These are phyloP conservation scores for Colletotrichum sp. DNA, from an alignment of 2,329 filamentous ascomycete species.

Conservation along the genomic window DNA sequence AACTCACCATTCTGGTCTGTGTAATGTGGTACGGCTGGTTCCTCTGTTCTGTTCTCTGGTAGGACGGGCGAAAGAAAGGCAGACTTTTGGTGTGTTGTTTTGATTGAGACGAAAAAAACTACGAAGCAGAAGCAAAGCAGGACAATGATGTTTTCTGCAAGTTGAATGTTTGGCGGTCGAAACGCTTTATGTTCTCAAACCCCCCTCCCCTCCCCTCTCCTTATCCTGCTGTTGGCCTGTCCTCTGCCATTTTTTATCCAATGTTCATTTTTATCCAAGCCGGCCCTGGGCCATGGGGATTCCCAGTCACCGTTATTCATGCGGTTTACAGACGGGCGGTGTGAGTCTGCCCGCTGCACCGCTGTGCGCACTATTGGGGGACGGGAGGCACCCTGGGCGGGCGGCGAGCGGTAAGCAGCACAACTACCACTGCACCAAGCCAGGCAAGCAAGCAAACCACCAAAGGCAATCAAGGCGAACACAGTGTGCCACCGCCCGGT, in stretches of 20 bases:
- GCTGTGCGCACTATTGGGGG: background rate
- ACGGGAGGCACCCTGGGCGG: background rate
- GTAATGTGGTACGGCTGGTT: background rate
- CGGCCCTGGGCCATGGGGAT: conserved; percentile 11
- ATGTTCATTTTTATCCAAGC: conserved; percentile 2
- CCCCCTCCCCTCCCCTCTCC: background rate
- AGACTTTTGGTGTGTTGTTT: background rate
- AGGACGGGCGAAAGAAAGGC: background rate
- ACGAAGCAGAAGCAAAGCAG: background rate
- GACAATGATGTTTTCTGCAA: conserved; percentile 11
- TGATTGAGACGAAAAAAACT: background rate
- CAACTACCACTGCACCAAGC: background rate
- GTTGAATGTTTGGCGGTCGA: conserved; percentile 10
- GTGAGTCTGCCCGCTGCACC: background rate
- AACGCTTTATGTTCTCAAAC: conserved; percentile 15
- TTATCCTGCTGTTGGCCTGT: background rate
- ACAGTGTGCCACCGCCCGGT: background rate
- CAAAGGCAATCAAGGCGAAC: background rate
- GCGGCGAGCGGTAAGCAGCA: background rate
- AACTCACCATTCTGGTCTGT: conserved; percentile 41
- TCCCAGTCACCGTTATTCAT: conserved; percentile 19
- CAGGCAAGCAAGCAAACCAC: background rate
- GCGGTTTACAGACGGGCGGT: conserved; percentile 1
- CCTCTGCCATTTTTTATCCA: background rate
- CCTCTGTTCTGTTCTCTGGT: background rate